Base-by-base conservation (phyloP, 495 filamentous ascomycete genomes). In the Neurospora tetraspora region DNA sequence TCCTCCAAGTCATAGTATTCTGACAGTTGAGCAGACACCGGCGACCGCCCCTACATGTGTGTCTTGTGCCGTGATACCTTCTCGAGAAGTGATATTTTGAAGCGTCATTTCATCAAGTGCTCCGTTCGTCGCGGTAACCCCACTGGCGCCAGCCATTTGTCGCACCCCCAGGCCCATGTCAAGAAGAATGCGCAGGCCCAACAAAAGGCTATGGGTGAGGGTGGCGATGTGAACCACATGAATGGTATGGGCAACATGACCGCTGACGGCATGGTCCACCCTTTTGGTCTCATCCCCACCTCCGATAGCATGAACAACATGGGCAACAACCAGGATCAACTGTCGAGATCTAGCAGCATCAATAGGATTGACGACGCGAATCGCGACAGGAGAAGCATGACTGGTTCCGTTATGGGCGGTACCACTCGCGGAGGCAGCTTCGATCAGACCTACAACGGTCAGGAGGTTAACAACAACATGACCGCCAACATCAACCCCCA, bases 21-120 rank as follows among this genome's bases (percentile, higher is more conserved):
- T 76, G 47, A 77, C 71, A 80, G 37, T 71, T 70, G 73, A 42
- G 37, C 75, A 97, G 94, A 99, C 83, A 97, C 96, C 73, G 96
- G 96, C 76, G 94, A 97, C 80, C 92, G 96, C 70, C 96, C 96
- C 37, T 99, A 99, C 84, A 93, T 93, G 88, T 99, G 96, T 84
- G 91, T 94, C 73, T 87, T 99, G 59, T 99, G 96, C 85, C 92
- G 94, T 80, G 96, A 99, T 82, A 98, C 93, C n/a, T 99, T 99
- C 83, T 97, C 94, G 36, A 90, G 96, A 79, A 97, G 93, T 85
- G 96, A 99, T 81, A 99, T 99, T 75, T 84, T 99, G 80, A 99
- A 99, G 85, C 91, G 96, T 73, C 96, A 99, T 82, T 99, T 99
- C 81, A 93, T 97, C 80, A 99, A 99, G 83, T 99, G 96, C 83